Evolutionary conservation across 2,329 filamentous ascomycete species (phyloP), one percentile per base, ranked within the genome.

Genomic region (Fusarium compactum): DNA sequence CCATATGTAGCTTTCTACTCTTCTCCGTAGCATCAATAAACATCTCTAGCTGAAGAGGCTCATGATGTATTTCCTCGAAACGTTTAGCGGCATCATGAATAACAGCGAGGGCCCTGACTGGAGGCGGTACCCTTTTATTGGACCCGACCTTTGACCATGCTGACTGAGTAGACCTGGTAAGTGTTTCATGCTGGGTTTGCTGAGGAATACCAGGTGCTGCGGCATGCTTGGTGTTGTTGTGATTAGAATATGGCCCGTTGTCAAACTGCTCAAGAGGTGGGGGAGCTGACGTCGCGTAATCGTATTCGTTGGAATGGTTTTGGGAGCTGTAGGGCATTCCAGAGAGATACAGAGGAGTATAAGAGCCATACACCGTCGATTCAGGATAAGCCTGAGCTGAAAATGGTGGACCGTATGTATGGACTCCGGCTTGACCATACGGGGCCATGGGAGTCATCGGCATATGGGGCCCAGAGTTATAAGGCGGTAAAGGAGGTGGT

Each of bases 101-200:
- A 12, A 92, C 82, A 48, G 89, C 85, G 64, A 87, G 87, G 18
- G 92, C 83, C 69, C 89, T 88, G 48, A 92, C 83, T 64, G 86
- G 86, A 41, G 86, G 85, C 16, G 89, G 85, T 18, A 93, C 79
- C 53, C 89, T 86, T 70, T 87, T 87, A 67, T 93, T 82, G 5
- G 84, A 84, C 10, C 84, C 85, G 4, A 90, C 85, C 24, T 82
- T 80, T 66, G 86, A 86, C 91, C 91, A 95, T 38, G 91, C 79
- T 25, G 89, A 86, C 62, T 87, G 85, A 7, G 88, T 86, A 74
- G 85, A 84, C 44, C 80, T 82, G 12, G 85, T 84, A 64, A 92
- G 80, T 47, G 85, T 80, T 50, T 87, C 83, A 10, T 89, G 78
- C 68, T 86, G 85, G 20, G 74, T 65, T 62, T 82, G 79, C 66